Base-by-base conservation (phyloP, 2,329 filamentous ascomycete genomes). In the Orbilia brochopaga region DNA sequence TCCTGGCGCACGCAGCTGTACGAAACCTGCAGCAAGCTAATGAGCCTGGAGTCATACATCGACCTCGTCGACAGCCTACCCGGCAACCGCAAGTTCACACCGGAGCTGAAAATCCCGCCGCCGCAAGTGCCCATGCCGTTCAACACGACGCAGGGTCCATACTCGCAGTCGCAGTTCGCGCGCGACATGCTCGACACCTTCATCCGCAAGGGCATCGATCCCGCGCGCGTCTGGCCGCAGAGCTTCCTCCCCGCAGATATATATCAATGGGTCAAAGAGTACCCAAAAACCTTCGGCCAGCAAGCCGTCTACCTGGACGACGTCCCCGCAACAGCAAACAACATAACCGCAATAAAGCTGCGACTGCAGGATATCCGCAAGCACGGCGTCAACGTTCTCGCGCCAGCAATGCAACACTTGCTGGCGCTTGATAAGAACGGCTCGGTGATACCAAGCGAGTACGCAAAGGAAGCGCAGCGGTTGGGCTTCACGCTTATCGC, bases 81-180 rank as follows among this genome's bases (percentile, higher is more conserved):
- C n/a, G 67, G 67, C 35, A 87, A 85, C 40, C 81, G 88, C 8
- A 83, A 86, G 74, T 89, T 88, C 79, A 88, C 85, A 0, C 84
- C 86, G 3, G 87, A 90, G 79, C 82, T 89, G 32, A 90, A 90
- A 81, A 85, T 85, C 0, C 87, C 85, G 37, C 67, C 67, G 0
- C 17, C 55, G 0, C 81, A 85, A 74, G 85, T 90, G n/a, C 77
- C 82, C n/a, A 90, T 90, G 87, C 88, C 88, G 0, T 90, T 88
- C 77, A 77, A 83, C 19, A 63, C 69, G 42, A 69, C 63, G 7
- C 11, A 63, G 46, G 81, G 82, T 61, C 77, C 83, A 77, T 90
- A 89, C 81, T 90, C 88, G 0, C 87, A 89, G 77, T 80, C 85
- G 74, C 80, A 82, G 76, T 90, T 85, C 76, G 85, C 85, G 0